Evolutionary conservation across 1,284 basidiomycete genomes (phyloP), one percentile per base, ranked within the genome.

Genomic region (Ustilago vetiveriae): DNA sequence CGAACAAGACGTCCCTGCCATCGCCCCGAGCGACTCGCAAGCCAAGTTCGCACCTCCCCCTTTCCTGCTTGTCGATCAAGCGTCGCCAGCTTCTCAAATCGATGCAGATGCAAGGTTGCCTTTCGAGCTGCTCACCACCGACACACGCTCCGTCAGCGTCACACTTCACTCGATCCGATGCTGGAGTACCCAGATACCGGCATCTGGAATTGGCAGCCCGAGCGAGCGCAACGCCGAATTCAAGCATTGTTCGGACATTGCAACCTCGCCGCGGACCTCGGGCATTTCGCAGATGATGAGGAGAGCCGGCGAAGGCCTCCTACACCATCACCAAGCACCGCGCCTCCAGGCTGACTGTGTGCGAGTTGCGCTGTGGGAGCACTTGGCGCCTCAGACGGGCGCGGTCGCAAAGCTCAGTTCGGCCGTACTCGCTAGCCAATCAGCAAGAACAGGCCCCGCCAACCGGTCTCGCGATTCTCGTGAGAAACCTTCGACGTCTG

Each of bases 211-310:
- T 16, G 40, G 39, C 42, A 50, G 21, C 13, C 24, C 26, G 40
- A 47, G 13, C 27, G 24, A 64, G 35, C 32, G 43, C 22, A 44
- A 42, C 19, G 32, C 36, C 22, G 56, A 51, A 4, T 6, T 24
- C 4, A 67, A 51, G 30, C 52, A 33, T 26, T 50, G 48, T 16
- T 21, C 38, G 16, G 56, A 21, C 21, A 6, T 47, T 23, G 43
- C 52, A 21, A 47, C 51, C 9, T 52, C 57, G 24, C 64, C 64
- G 3, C 45, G 66, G 2, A 40, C 55, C 3, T 70, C 66, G 11
- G 66, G 66, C 35, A 37, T 70, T 8, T 59, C 66, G 4, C 56
- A 70, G 43, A 70, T 70, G 66, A 70, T 70, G 66, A 42, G 51
- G 22, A 54, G 39, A 32, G 66, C 66, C 0, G 66, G 66, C 22